Conservation (phyloP, 1,284 basidiomycete genomes). For the Naganishia liquefaciens region DNA sequence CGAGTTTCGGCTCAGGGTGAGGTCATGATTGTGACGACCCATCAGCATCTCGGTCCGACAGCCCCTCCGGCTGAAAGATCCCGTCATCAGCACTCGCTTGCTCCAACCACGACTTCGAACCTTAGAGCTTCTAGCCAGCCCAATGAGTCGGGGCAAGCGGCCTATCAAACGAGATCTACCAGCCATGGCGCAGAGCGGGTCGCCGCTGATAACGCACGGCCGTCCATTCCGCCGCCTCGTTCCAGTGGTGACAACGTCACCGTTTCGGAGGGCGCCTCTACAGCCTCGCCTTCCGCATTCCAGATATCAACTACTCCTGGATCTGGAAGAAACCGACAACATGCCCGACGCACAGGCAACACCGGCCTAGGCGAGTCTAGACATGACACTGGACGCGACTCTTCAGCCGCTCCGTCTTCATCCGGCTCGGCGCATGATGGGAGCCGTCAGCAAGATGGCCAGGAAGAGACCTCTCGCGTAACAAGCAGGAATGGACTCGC, state of each 20-base stretch:
- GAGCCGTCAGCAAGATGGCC: background rate
- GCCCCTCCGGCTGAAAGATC: background rate
- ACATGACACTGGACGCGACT: background rate
- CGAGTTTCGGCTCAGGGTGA: conserved; percentile 21
- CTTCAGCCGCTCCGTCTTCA: conserved; percentile 16
- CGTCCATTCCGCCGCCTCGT: conserved; percentile 9
- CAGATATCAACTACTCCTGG: background rate
- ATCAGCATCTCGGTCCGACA: conserved; percentile 9
- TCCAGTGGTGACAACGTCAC: conserved; percentile 1
- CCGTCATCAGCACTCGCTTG: background rate
- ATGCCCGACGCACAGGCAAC: background rate
- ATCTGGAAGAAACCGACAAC: background rate
- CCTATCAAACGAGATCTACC: conserved; percentile 4
- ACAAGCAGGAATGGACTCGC: background rate
- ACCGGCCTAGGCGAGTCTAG: background rate
- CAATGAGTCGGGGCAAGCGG: background rate
- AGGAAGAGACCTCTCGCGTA: background rate
- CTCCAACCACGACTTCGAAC: background rate
- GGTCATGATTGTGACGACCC: conserved; percentile 20
- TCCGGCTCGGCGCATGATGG: conserved; percentile 12
- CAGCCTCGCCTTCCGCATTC: background rate
- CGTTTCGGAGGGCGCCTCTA: background rate
- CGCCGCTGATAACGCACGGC: background rate
- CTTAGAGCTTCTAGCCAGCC: background rate
- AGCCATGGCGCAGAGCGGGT: conserved; percentile 3